phyloP scores from a whole-genome alignment of 306 rosid species.

The Rosa lucieae region DNA sequence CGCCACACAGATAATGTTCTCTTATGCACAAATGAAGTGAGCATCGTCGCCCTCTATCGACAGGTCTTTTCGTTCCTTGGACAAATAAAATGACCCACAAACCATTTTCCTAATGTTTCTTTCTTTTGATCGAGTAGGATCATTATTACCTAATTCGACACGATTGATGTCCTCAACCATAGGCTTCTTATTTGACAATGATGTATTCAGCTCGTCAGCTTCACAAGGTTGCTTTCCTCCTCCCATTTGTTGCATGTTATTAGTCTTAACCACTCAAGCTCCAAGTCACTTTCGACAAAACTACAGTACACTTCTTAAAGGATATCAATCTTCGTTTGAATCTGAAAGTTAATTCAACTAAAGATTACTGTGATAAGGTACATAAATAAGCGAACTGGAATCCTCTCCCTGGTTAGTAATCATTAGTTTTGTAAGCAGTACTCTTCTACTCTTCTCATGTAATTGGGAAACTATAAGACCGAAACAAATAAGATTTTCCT shows the following conservation, averaged over 20 bases:
- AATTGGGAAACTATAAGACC: not conserved
- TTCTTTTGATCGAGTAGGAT: not conserved
- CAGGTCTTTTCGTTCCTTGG: not conserved
- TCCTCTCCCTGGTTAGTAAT: not conserved
- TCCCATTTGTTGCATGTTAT: not conserved
- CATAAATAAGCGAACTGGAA: not conserved
- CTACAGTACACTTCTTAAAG: not conserved
- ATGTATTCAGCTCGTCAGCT: not conserved
- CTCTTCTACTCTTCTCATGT: not conserved
- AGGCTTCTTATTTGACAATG: not conserved
- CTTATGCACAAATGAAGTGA: slow-evolving; percentile 13
- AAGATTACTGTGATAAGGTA: not conserved
- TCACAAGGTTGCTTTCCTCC: not conserved
- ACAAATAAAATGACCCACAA: not conserved
- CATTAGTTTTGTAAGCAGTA: not conserved
- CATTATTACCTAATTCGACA: not conserved
- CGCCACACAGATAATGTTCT: slow-evolving; percentile 13
- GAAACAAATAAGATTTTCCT: not conserved
- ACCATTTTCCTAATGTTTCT: not conserved
- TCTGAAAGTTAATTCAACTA: not conserved
- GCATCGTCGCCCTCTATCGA: slow-evolving; percentile 12
- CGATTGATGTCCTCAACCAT: not conserved
- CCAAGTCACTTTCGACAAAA: not conserved
- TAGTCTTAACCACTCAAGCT: not conserved
- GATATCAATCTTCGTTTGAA: not conserved